A percentile compares a stretch with the other conserved stretches of the same genome.
Evolutionary conservation across 768 basidiomycete genomes (phyloP).

Genomic region (Mycena rosella): DNA sequence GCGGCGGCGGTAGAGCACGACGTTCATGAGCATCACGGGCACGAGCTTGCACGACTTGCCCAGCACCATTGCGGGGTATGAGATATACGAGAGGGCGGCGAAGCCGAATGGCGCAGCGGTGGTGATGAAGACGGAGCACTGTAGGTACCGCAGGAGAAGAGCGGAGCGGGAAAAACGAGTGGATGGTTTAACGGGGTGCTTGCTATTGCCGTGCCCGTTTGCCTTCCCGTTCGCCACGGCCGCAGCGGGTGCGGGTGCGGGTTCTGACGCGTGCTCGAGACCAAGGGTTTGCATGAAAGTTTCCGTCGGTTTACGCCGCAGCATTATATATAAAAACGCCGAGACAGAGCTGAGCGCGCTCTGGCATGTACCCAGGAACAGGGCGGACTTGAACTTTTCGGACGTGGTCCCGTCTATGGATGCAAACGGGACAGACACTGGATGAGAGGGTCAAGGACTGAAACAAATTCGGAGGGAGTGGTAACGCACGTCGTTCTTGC

Average conservation of each 20-base stretch:
- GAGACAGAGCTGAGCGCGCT: conserved; percentile 83
- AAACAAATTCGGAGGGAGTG: conserved; percentile 6
- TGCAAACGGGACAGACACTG: conserved; percentile 89
- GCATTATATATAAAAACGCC: conserved; percentile 79
- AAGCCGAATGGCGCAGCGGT: conserved; percentile 96
- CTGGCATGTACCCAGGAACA: conserved; percentile 90
- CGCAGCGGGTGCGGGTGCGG: conserved; percentile 42
- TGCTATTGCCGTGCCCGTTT: conserved; percentile 11
- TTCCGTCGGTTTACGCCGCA: conserved; percentile 68
- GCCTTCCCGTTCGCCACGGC: conserved; percentile 47
- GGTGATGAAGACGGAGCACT: conserved; percentile 90
- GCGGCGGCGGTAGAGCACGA: conserved; percentile 91
- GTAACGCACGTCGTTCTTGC: conserved; percentile 87
- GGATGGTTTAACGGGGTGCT: conserved; percentile 48
- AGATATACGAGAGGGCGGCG: conserved; percentile 93
- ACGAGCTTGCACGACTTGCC: conserved; percentile 99
- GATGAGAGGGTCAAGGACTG: background rate
- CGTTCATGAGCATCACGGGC: conserved; percentile 98
- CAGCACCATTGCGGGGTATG: conserved; percentile 98
- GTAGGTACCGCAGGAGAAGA: conserved; percentile 82
- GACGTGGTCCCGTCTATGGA: conserved; percentile 71
- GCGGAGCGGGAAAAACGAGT: conserved; percentile 55
- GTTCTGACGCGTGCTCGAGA: conserved; percentile 54
- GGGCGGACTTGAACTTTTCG: conserved; percentile 86
- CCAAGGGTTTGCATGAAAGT: conserved; percentile 73